These are phyloP conservation scores for Suillus weaverae DNA, from an alignment of 768 basidiomycete species.

Conservation along the genomic window DNA sequence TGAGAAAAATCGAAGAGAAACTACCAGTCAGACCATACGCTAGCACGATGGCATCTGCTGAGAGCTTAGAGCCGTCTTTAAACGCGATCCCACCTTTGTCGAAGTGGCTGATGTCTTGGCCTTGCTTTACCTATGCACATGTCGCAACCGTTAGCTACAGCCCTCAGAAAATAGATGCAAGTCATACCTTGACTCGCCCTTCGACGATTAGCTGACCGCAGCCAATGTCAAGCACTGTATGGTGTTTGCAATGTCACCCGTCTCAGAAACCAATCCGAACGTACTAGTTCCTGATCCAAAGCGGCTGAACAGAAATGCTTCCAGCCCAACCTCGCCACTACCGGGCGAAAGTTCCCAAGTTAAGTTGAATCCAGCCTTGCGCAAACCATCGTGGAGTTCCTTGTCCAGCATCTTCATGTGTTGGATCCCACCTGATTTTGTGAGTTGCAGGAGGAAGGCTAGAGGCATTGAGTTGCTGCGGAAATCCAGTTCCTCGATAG, in stretches of 20 bases:
- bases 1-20: neutral
- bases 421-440: neutral
- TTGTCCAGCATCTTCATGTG: neutral
- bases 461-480: neutral
- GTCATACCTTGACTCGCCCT: neutral
- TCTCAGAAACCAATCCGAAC: neutral
- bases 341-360: constrained; percentile 1
- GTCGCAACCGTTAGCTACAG: no score
- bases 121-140: constrained; percentile 28
- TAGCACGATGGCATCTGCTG: constrained; percentile 48
- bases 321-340: neutral
- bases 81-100: constrained; percentile 44
- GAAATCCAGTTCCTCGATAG: neutral
- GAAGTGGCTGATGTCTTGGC: constrained; percentile 38
- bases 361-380: neutral
- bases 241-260: neutral
- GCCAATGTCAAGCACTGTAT: constrained; percentile 14
- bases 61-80: constrained; percentile 36
- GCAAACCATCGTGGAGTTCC: constrained; percentile 2
- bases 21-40: constrained; percentile 40
- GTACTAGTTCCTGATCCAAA: neutral
- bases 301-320: neutral
- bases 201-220: neutral
- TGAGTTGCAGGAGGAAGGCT: neutral
- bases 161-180: neutral